phyloP scores from a whole-genome alignment of 305 asterid species.

The Coffea humblotiana region DNA sequence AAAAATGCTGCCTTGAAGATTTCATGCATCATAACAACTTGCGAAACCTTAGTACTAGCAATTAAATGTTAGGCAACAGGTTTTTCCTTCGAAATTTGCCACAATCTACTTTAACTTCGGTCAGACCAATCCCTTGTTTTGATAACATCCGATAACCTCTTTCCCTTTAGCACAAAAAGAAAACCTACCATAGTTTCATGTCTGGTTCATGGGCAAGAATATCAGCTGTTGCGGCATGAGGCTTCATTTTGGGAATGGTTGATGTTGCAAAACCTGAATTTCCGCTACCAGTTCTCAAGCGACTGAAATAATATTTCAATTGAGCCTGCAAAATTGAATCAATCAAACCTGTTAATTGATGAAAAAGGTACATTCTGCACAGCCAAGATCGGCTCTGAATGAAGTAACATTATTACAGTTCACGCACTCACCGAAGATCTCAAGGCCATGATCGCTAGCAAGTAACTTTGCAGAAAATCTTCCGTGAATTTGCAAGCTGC shows the following conservation, averaged over 20 bases:
- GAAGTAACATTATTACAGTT: neutral
- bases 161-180: neutral
- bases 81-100: no score
- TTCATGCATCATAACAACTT: no score
- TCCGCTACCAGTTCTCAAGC: constrained; percentile 4
- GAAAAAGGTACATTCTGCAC: neutral
- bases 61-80: no score
- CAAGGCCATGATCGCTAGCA: constrained; percentile 11
- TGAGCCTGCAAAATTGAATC: constrained; percentile 11
- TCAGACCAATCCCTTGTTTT: no score
- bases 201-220: constrained; percentile 1
- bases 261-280: constrained; percentile 19
- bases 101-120: no score
- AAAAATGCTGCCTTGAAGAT: no score
- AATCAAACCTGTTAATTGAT: neutral
- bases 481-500: neutral
- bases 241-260: constrained; percentile 20
- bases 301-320: constrained; percentile 11
- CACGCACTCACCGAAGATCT: constrained; percentile 14
- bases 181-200: neutral
- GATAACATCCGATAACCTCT: no score
- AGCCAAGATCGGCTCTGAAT: no score
- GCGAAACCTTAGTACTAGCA: no score
- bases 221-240: constrained; percentile 9
- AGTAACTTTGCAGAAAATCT: neutral